Percentiles rank a stretch among this genome's conserved stretches.
phyloP scores from a whole-genome alignment of 2,329 filamentous ascomycete genomes.

The Alternaria brassicicola region DNA sequence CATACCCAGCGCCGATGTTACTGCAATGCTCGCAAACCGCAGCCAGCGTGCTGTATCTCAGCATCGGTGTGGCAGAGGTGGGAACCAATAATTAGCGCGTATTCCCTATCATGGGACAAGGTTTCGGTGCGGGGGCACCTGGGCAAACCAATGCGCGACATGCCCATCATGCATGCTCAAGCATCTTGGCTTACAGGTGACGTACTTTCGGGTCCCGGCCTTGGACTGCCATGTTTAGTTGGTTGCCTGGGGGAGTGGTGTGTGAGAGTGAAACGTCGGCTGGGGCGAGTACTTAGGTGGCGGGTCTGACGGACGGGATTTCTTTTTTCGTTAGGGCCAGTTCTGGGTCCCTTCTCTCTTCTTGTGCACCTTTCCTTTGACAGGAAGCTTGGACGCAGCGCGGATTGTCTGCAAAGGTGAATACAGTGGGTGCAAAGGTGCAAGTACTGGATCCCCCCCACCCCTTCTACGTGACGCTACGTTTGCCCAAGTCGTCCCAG shows the following conservation, averaged over 20 bases:
- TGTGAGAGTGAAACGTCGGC: background rate
- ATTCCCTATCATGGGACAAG: slow-evolving; percentile 9
- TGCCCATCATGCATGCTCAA: slow-evolving; percentile 1
- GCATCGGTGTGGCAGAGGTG: background rate
- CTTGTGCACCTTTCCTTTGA: background rate
- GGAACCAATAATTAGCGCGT: slow-evolving; percentile 11
- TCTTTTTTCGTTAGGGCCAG: background rate
- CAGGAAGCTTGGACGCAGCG: background rate
- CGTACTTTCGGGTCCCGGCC: slow-evolving; percentile 5
- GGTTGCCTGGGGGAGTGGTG: background rate
- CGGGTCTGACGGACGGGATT: background rate
- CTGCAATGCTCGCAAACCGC: background rate
- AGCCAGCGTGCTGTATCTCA: background rate
- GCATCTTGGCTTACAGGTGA: slow-evolving; percentile 5
- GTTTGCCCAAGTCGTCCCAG: background rate
- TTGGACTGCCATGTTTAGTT: background rate
- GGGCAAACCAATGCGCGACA: background rate
- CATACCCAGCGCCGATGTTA: background rate
- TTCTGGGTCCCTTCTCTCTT: background rate
- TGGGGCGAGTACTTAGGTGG: background rate
- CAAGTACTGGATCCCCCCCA: background rate
- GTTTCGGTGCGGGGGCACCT: slow-evolving; percentile 13
- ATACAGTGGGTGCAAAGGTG: background rate
- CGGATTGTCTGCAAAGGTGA: background rate
- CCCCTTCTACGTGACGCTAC: background rate